These are phyloP conservation scores for Hanseniaspora lachancei DNA, from an alignment of 805 yeast species.

Conservation along the genomic window DNA sequence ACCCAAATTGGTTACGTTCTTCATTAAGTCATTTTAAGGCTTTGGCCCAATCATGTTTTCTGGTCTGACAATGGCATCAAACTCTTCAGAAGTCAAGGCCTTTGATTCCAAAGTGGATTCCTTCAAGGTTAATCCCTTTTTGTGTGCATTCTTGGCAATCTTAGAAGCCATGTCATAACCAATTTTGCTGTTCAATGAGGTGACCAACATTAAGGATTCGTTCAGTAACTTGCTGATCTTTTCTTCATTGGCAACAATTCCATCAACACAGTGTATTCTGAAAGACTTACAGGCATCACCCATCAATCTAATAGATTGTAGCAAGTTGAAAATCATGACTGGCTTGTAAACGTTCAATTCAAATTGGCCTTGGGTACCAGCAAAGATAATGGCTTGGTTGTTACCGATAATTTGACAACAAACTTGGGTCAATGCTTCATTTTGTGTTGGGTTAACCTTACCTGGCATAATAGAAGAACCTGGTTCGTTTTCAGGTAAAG, in stretches of 20 bases:
- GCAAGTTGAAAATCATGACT: constrained; percentile 78
- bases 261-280: constrained; percentile 90
- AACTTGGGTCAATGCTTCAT: constrained; percentile 97
- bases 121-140: constrained; percentile 91
- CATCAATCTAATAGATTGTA: constrained; percentile 73
- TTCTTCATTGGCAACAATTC: constrained; percentile 76
- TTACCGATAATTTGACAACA: constrained; percentile 97
- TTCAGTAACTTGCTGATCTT: constrained; percentile 78
- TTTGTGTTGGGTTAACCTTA: constrained; percentile 97
- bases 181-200: constrained; percentile 96
- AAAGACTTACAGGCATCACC: constrained; percentile 85
- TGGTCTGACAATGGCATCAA: constrained; percentile 94
- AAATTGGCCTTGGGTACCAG: constrained; percentile 98
- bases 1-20: too few species aligned
- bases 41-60: constrained; percentile 97
- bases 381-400: constrained; percentile 86
- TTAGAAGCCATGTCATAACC: constrained; percentile 96
- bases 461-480: constrained; percentile 99
- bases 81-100: constrained; percentile 70
- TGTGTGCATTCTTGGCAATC: constrained; percentile 97
- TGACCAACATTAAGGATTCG: constrained; percentile 94
- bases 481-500: constrained; percentile 96
- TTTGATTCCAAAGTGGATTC: constrained; percentile 87
- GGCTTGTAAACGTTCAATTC: constrained; percentile 98
- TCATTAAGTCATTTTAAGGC: neutral